These are phyloP conservation scores for Clonostachys byssicola DNA, from an alignment of 2,329 filamentous ascomycete species.

Conservation along the genomic window DNA sequence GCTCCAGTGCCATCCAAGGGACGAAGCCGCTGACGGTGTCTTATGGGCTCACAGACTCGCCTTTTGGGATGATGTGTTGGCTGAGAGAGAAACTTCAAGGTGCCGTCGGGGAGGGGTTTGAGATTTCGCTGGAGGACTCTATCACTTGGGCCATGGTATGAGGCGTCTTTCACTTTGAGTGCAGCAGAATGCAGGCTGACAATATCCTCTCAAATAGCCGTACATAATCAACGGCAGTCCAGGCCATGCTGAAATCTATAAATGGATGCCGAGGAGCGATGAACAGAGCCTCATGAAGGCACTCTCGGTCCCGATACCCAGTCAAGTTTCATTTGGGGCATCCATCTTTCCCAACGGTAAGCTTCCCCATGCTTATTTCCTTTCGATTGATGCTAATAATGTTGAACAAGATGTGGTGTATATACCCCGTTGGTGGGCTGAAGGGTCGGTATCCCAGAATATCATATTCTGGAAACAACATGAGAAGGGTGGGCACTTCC, in stretches of 20 bases:
- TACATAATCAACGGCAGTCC: background rate
- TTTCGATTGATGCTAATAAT: background rate
- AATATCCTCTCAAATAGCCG: too few relatives aligned
- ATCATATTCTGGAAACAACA: background rate
- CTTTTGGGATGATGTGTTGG: background rate
- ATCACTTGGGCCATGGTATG: background rate
- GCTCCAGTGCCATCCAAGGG: background rate
- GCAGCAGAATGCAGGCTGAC: too few relatives aligned
- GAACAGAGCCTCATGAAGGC: background rate
- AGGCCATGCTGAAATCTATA: background rate
- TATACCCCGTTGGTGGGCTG: background rate
- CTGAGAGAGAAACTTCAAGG: background rate
- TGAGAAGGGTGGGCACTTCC: constrained; percentile 1
- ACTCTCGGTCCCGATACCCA: background rate
- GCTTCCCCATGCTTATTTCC: too few relatives aligned
- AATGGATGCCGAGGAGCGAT: background rate
- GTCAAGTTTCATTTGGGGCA: background rate
- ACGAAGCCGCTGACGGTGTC: background rate
- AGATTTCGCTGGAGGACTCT: background rate
- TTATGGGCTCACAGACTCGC: background rate
- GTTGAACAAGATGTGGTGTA: background rate
- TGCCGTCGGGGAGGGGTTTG: background rate
- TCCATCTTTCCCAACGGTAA: background rate
- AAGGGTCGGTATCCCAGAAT: background rate
- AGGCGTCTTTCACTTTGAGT: too few relatives aligned